phyloP scores from a whole-genome alignment of 2,329 filamentous ascomycete species.

The Leptographium radiaticola region DNA sequence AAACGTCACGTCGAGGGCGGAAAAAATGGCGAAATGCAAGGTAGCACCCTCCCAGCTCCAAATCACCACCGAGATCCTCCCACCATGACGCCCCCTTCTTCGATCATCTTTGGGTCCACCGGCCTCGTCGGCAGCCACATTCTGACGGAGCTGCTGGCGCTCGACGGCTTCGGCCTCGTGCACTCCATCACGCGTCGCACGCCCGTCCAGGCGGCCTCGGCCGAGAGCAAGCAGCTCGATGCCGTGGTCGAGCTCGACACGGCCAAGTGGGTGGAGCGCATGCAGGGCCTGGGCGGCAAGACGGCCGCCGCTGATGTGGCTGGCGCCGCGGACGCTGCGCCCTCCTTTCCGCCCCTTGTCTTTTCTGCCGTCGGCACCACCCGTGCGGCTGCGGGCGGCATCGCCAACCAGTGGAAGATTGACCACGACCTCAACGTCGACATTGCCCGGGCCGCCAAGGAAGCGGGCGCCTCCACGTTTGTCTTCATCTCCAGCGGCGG shows the following conservation, averaged over 20 bases:
- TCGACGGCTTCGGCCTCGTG: slow-evolving; percentile 37
- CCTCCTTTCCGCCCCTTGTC: slow-evolving; percentile 45
- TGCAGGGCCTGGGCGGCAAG: slow-evolving; percentile 30
- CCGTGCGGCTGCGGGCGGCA: slow-evolving; percentile 55
- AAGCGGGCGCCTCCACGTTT: slow-evolving; percentile 58
- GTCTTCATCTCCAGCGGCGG: slow-evolving; percentile 58
- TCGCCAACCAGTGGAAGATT: slow-evolving; percentile 73
- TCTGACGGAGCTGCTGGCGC: slow-evolving; percentile 48
- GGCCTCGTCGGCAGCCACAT: slow-evolving; percentile 63
- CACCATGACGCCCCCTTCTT: not conserved
- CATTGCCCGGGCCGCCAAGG: slow-evolving; percentile 61
- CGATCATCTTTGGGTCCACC: slow-evolving; percentile 48
- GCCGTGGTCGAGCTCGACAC: slow-evolving; percentile 57
- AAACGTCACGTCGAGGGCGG: too few relatives aligned
- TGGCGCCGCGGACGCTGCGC: slow-evolving; percentile 32
- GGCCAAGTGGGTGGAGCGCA: slow-evolving; percentile 50
- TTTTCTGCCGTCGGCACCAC: slow-evolving; percentile 76
- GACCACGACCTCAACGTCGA: slow-evolving; percentile 79
- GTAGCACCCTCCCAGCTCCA: not conserved
- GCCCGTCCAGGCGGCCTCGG: slow-evolving; percentile 35
- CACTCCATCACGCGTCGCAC: slow-evolving; percentile 55
- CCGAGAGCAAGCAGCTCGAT: slow-evolving; percentile 42
- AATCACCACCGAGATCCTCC: not conserved
- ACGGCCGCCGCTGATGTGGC: not conserved
- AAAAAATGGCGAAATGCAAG: too few relatives aligned